These are phyloP conservation scores for Xylaria sp. DNA, from an alignment of 2,329 filamentous ascomycete genomes.

Conservation along the genomic window DNA sequence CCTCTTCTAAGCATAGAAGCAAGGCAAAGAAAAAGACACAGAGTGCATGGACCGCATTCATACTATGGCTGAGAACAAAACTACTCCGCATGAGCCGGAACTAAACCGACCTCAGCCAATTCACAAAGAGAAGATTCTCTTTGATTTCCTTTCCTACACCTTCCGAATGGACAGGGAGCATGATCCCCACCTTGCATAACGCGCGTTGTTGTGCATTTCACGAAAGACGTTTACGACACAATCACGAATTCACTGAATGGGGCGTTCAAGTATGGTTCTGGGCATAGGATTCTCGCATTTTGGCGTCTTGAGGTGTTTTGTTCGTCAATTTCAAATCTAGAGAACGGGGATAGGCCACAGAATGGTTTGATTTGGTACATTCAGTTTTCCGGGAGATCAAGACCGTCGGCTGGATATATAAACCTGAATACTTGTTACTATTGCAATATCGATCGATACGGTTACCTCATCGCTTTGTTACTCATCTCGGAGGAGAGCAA, in stretches of 20 bases:
- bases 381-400: conserved; percentile 12
- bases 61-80: conserved; percentile 72
- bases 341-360: conserved; percentile 15
- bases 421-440: conserved; percentile 3
- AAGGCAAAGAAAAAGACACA: conserved; percentile 70
- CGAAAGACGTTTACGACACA: conserved; percentile 30
- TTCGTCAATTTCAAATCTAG: conserved; percentile 16
- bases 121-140: neutral
- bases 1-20: conserved; percentile 55
- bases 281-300: conserved; percentile 18
- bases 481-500: neutral
- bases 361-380: conserved; percentile 22
- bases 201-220: conserved; percentile 12
- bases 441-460: conserved; percentile 4
- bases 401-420: conserved; percentile 6
- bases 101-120: conserved; percentile 8
- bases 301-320: conserved; percentile 25
- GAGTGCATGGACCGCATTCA: conserved; percentile 70
- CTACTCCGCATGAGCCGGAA: conserved; percentile 56
- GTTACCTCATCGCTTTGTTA: conserved; percentile 2
- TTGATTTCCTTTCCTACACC: neutral
- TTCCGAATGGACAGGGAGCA: neutral
- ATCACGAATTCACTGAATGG: conserved; percentile 36
- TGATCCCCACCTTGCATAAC: neutral
- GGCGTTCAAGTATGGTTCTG: conserved; percentile 42